phyloP scores from a whole-genome alignment of 2,329 filamentous ascomycete species.

The Nigrospora osmanthi region DNA sequence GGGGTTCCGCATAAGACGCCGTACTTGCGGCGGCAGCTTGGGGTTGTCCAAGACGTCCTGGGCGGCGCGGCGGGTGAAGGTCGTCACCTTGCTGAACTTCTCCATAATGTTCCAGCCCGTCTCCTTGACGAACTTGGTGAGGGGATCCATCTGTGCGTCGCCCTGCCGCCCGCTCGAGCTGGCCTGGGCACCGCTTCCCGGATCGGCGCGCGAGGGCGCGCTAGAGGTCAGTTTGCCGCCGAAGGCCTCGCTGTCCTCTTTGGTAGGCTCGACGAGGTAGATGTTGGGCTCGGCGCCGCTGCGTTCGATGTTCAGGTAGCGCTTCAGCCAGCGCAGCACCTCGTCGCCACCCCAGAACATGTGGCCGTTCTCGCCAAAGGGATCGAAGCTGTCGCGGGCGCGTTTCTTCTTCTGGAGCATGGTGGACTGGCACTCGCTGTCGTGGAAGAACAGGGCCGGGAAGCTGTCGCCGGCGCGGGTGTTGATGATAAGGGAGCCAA shows the following conservation, averaged over 20 bases:
- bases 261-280: constrained; percentile 80
- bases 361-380: constrained; percentile 74
- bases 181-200: constrained; percentile 26
- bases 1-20: constrained; percentile 76
- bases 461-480: constrained; percentile 86
- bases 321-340: constrained; percentile 80
- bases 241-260: constrained; percentile 79
- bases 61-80: constrained; percentile 85
- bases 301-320: constrained; percentile 76
- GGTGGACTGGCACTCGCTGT: constrained; percentile 92
- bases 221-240: constrained; percentile 50
- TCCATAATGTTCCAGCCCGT: constrained; percentile 95
- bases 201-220: constrained; percentile 33
- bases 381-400: constrained; percentile 78
- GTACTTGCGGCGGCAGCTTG: constrained; percentile 80
- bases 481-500: constrained; percentile 91
- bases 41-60: constrained; percentile 90
- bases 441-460: constrained; percentile 94
- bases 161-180: constrained; percentile 28
- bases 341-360: constrained; percentile 99
- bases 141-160: constrained; percentile 81
- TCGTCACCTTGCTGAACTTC: constrained; percentile 94
- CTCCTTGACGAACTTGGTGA: constrained; percentile 90
- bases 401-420: constrained; percentile 88
- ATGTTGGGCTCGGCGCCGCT: constrained; percentile 83